Evolutionary conservation across 2,329 filamentous ascomycete species (phyloP), one percentile per base, ranked within the genome.

Genomic region (Chaetomiaceae sp.): DNA sequence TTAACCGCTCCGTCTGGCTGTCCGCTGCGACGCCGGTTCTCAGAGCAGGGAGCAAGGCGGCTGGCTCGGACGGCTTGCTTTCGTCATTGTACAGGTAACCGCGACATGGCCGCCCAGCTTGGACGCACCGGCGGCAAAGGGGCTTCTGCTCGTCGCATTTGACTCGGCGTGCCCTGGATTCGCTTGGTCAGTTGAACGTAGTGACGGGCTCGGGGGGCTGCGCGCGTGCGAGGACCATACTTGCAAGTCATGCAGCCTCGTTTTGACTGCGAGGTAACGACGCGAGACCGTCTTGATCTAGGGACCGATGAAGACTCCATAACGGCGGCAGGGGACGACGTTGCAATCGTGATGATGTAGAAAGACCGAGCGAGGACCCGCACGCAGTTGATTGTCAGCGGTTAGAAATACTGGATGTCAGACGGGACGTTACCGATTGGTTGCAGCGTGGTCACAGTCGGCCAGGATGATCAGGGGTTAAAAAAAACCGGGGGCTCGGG

Each of bases 91-190:
- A 5, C 22, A 24, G 8, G 38, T 41, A 41, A 12, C 38, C 38
- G 27, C 29, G 9, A 24, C 38, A 41, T 32, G 33, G 17, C 11
- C 38, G 19, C 4, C 38, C 38, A 22, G 38, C 38, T 24, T 41
- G 38, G 29, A 41, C 27, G 29, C 38, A 41, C 33, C 38, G 27
- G 14, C 39, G 39, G 18, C 39, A 42, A 1, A 42, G 39, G 27
- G 39, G 39, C 30, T 24, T 42, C 19, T 42, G 29, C 30, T 42
- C 39, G 39, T 42, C 39, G 24, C 39, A 42, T 30, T 42, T 42
- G 20, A 42, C 29, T 20, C 39, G 39, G 20, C 39, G 30, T 26
- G 30, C 19, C 19, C 39, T 42, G 19, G 19, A 34, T 20, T n/a
- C 6, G 2, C 3, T 9, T 9, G 22, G 14, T 42, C 8, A 42